These are phyloP conservation scores for Spergularia azorica DNA, from an alignment of 179 eudicot species.

Conservation along the genomic window DNA sequence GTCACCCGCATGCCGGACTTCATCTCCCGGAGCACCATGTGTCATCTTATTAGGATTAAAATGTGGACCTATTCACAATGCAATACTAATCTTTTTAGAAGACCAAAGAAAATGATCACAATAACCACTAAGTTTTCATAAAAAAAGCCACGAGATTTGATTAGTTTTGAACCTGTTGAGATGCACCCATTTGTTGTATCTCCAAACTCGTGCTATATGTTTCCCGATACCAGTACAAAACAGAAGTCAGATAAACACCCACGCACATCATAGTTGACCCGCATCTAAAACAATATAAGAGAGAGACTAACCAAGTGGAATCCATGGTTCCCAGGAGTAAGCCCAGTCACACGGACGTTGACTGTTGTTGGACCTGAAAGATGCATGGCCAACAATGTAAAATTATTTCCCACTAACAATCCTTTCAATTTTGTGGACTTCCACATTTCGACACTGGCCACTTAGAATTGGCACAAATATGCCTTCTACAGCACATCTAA, in stretches of 20 bases:
- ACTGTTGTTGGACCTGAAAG: slow-evolving; percentile 80
- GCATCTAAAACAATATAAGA: slow-evolving; percentile 10
- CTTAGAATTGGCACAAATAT: not conserved
- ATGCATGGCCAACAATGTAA: not conserved
- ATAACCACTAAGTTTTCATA: not conserved
- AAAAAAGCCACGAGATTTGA: not conserved
- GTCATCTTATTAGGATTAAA: slow-evolving; percentile 84
- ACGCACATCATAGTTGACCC: not conserved
- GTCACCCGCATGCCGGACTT: slow-evolving; percentile 99
- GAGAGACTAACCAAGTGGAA: slow-evolving; percentile 62
- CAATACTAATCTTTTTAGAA: slow-evolving; percentile 4
- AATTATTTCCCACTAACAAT: not conserved
- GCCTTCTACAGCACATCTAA: not conserved
- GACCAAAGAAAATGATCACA: not conserved
- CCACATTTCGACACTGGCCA: not conserved
- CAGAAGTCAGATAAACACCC: slow-evolving; percentile 15
- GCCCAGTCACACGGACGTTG: slow-evolving; percentile 67
- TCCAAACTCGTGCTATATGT: slow-evolving; percentile 75
- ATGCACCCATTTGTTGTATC: slow-evolving; percentile 97
- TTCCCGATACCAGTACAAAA: slow-evolving; percentile 11
- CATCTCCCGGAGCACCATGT: slow-evolving; percentile 98
- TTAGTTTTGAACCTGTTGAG: slow-evolving; percentile 67
- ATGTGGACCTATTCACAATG: slow-evolving; percentile 61
- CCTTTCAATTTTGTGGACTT: not conserved
- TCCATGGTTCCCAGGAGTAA: slow-evolving; percentile 81